phyloP scores from a whole-genome alignment of 495 filamentous ascomycete genomes.

The Chaetomium tenue region DNA sequence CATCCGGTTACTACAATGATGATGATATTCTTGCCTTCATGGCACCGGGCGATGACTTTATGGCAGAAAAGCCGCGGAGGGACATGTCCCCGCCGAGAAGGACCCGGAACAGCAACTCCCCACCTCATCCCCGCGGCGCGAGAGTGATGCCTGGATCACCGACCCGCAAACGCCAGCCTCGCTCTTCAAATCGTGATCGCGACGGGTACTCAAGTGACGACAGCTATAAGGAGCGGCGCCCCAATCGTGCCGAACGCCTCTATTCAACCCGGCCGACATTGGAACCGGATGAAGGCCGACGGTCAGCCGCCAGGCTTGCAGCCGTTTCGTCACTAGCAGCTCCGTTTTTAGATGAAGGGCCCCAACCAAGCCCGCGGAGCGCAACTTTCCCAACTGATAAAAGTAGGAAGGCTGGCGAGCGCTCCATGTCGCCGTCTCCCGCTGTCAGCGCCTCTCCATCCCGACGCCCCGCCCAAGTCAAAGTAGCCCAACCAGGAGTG shows the following conservation, averaged over 20 bases:
- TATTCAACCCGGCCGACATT: slow-evolving; percentile 19
- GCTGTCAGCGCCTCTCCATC: slow-evolving; percentile 30
- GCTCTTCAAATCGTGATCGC: slow-evolving; percentile 25
- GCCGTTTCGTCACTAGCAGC: slow-evolving; percentile 23
- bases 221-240: slow-evolving; percentile 18
- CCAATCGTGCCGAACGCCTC: slow-evolving; percentile 20
- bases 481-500: slow-evolving; percentile 21
- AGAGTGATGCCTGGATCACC: slow-evolving; percentile 29
- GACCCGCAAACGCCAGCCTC: slow-evolving; percentile 23
- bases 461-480: slow-evolving; percentile 20
- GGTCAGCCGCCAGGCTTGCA: slow-evolving; percentile 20
- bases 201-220: slow-evolving; percentile 32
- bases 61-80: slow-evolving; percentile 9
- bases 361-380: slow-evolving; percentile 34
- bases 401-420: slow-evolving; percentile 32
- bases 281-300: slow-evolving; percentile 23
- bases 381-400: slow-evolving; percentile 39
- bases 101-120: slow-evolving; percentile 26
- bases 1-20: slow-evolving; percentile 16
- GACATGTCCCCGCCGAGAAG: slow-evolving; percentile 27
- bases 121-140: slow-evolving; percentile 28
- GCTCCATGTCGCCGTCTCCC: slow-evolving; percentile 34
- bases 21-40: slow-evolving; percentile 34
- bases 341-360: slow-evolving; percentile 21
- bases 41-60: slow-evolving; percentile 26